Evolutionary conservation across 345 rosid species (phyloP), one percentile per base, ranked within the genome.

Genomic region (Gossypium ekmanianum): DNA sequence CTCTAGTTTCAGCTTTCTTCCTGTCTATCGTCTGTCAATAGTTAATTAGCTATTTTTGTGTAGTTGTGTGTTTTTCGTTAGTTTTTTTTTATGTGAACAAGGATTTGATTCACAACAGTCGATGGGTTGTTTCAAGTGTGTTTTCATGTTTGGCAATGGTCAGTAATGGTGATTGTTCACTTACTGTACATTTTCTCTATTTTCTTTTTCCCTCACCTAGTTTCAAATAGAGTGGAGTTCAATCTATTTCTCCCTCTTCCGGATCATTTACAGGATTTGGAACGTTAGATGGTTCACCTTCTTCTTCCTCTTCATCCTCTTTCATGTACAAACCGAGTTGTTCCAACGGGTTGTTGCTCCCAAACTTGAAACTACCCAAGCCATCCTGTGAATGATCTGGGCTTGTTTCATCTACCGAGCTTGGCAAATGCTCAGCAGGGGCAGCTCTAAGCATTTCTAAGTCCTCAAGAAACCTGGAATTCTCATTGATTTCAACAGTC

Each of bases 241-340:
- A 76, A 43, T 20, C 47, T 64, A 88, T 89, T 86, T 94, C 97
- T 74, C 97, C 98, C 87, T 94, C 97, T 84, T 90, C 98, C 0
- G 83, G 88, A 69, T 92, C 91, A 51, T 83, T 79, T 12, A 50
- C 77, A 17, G 57, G 72, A 47, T 77, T 80, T 24, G 75, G 52
- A 54, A 71, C 54, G 44, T 66, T 67, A 7, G 83, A 84, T 11
- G 83, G 80, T 45, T 87, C 92, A 2, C 84, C 79, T 71, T 91
- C 96, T 68, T 85, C 92, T 59, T 88, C 94, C 51, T 94, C 95
- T 4, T 94, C 93, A 34, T 91, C 97, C 41, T 81, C 84, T 83
- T 91, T 95, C 89, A 93, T 95, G 85, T 84, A 95, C 80, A 95
- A 76, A 63, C 99, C 99, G 1, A 91, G 91, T 75, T 90, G 97